A percentile compares a stretch with the other conserved stretches of the same genome.
Evolutionary conservation across 2,329 filamentous ascomycete species (phyloP).

Genomic region (Nemania abortiva): DNA sequence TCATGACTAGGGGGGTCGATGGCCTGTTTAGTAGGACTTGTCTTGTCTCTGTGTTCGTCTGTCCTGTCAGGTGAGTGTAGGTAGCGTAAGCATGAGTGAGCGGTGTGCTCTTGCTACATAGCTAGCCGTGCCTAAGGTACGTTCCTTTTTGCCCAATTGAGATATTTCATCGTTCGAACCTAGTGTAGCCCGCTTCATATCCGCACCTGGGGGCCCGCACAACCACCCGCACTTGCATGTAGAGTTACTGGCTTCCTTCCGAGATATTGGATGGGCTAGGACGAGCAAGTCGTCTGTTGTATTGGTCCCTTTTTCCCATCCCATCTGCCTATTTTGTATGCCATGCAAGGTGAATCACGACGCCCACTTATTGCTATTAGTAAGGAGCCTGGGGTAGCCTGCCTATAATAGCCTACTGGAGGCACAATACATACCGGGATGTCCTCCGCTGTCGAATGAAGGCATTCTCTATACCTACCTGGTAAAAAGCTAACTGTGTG

Average conservation of each 20-base stretch:
- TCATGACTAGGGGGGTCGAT: constrained; percentile 3
- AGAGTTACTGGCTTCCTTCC: constrained; percentile 24
- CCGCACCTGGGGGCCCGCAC: constrained; percentile 18
- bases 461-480: neutral
- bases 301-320: constrained; percentile 1
- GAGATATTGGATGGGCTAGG: constrained; percentile 11
- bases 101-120: constrained; percentile 22
- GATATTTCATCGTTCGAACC: constrained; percentile 14
- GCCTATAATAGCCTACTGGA: neutral
- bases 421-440: neutral
- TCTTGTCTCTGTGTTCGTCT: neutral
- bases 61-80: constrained; percentile 19
- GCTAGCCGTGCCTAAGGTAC: constrained; percentile 29
- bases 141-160: constrained; percentile 28
- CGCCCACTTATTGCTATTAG: constrained; percentile 20
- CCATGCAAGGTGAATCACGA: constrained; percentile 22
- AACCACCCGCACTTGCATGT: constrained; percentile 25
- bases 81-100: constrained; percentile 30
- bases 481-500: neutral
- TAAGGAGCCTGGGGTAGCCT: constrained; percentile 10
- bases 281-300: neutral
- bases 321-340: constrained; percentile 1
- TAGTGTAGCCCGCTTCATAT: constrained; percentile 16
- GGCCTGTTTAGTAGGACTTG: constrained; percentile 8
- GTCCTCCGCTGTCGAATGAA: neutral